Conservation (phyloP, 1,139 yeast genomes). For the Oligophagozyma castellii region DNA sequence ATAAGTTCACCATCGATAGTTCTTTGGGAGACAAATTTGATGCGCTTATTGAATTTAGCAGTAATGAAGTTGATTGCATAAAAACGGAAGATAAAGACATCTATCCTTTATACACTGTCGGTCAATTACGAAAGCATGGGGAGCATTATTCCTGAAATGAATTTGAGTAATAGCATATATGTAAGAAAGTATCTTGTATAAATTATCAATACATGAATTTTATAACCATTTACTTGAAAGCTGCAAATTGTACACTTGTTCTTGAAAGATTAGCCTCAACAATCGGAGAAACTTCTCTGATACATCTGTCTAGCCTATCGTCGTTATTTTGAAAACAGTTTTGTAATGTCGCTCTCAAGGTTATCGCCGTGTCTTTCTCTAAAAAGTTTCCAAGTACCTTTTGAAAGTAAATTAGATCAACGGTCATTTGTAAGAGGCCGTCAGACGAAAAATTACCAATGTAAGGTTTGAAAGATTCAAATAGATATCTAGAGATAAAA, state of each 20-base stretch:
- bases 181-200: background rate
- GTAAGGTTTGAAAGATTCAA: slow-evolving; percentile 31
- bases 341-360: slow-evolving; percentile 21
- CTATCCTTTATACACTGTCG: slow-evolving; percentile 51
- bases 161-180: background rate
- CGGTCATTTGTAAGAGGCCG: slow-evolving; percentile 26
- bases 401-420: slow-evolving; percentile 29
- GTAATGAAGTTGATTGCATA: no score
- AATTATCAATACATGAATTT: background rate
- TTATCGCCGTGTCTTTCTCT: slow-evolving; percentile 21
- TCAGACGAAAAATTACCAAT: slow-evolving; percentile 24
- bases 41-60: slow-evolving; percentile 6
- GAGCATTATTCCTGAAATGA: slow-evolving; percentile 38
- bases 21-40: slow-evolving; percentile 9
- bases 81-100: slow-evolving; percentile 31
- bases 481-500: slow-evolving; percentile 31
- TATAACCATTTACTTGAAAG: slow-evolving; percentile 12
- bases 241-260: slow-evolving; percentile 23
- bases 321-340: slow-evolving; percentile 24
- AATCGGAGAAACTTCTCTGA: slow-evolving; percentile 21
- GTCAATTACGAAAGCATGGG: slow-evolving; percentile 66
- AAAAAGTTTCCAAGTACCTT: slow-evolving; percentile 17
- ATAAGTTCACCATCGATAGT: slow-evolving; percentile 26
- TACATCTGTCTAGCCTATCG: slow-evolving; percentile 18
- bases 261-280: slow-evolving; percentile 20